Conservation (phyloP, 2,329 filamentous ascomycete genomes). For the Aspergillus sp. region DNA sequence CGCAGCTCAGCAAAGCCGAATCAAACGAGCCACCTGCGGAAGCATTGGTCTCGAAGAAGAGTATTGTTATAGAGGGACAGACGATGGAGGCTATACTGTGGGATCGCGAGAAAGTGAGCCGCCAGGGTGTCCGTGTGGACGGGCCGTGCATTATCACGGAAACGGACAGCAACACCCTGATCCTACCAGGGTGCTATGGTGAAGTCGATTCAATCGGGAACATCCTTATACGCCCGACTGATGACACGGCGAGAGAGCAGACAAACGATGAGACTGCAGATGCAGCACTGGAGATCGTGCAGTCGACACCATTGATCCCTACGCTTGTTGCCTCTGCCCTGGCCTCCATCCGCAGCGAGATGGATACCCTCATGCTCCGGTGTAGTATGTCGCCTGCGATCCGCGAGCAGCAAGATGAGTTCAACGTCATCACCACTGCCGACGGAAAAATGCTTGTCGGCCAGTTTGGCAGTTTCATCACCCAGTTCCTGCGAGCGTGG, state of each 20-base stretch:
- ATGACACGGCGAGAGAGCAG: slow-evolving; percentile 21
- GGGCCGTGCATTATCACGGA: slow-evolving; percentile 52
- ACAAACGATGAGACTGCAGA: slow-evolving; percentile 33
- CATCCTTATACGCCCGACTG: slow-evolving; percentile 47
- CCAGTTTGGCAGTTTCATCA: slow-evolving; percentile 53
- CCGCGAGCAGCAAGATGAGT: slow-evolving; percentile 53
- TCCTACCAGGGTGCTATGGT: slow-evolving; percentile 48
- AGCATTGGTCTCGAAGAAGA: slow-evolving; percentile 40
- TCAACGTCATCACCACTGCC: slow-evolving; percentile 53
- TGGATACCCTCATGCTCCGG: slow-evolving; percentile 53
- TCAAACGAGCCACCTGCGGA: slow-evolving; percentile 30
- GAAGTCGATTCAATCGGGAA: slow-evolving; percentile 51
- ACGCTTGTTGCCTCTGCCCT: slow-evolving; percentile 48
- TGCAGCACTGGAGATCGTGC: slow-evolving; percentile 34
- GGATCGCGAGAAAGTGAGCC: slow-evolving; percentile 44
- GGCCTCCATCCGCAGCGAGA: slow-evolving; percentile 48
- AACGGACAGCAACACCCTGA: slow-evolving; percentile 54
- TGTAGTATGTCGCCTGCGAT: slow-evolving; percentile 54
- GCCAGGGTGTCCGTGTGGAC: slow-evolving; percentile 40
- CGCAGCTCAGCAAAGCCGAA: slow-evolving; percentile 30
- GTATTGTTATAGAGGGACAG: slow-evolving; percentile 43
- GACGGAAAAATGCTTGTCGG: slow-evolving; percentile 53
- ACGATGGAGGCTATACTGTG: slow-evolving; percentile 45
- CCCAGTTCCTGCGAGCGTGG: slow-evolving; percentile 49
- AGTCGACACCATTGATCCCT: slow-evolving; percentile 43